Percentiles rank a stretch among this genome's conserved stretches.
phyloP scores from a whole-genome alignment of 1,284 basidiomycete species.

The Cutaneotrichosporon sp. region DNA sequence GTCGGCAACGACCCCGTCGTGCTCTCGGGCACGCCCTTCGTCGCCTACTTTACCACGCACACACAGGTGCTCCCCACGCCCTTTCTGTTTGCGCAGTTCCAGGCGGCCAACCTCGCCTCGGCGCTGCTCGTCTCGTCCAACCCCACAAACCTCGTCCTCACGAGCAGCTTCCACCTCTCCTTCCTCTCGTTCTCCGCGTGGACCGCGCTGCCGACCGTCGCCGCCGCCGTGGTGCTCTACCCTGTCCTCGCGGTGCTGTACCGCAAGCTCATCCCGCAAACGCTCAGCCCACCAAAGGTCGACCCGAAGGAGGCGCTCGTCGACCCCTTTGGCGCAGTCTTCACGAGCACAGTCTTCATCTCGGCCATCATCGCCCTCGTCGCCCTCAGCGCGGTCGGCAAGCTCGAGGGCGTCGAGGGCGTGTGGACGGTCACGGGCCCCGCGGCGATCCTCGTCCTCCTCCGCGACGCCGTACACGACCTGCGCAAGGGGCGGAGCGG shows the following conservation, averaged over 20 bases:
- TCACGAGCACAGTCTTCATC: slow-evolving; percentile 57
- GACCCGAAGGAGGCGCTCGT: slow-evolving; percentile 56
- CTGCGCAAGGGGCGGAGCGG: slow-evolving; percentile 1
- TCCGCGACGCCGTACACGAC: slow-evolving; percentile 69
- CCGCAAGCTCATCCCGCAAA: slow-evolving; percentile 5
- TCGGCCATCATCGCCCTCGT: slow-evolving; percentile 62
- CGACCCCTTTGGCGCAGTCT: slow-evolving; percentile 59
- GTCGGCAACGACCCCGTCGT: slow-evolving; percentile 91
- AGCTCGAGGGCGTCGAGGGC: slow-evolving; percentile 66
- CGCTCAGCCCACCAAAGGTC: slow-evolving; percentile 44
- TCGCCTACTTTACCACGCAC: slow-evolving; percentile 80
- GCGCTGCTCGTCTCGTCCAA: slow-evolving; percentile 57
- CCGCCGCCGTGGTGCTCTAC: slow-evolving; percentile 46
- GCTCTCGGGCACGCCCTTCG: slow-evolving; percentile 75
- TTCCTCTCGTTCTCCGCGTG: slow-evolving; percentile 55
- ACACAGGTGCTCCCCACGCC: slow-evolving; percentile 64
- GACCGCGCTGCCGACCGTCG: slow-evolving; percentile 52
- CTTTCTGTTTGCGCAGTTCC: slow-evolving; percentile 70
- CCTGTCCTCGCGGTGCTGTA: slow-evolving; percentile 39
- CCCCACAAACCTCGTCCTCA: slow-evolving; percentile 58
- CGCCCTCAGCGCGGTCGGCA: slow-evolving; percentile 59
- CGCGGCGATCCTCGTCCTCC: slow-evolving; percentile 71
- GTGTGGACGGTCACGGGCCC: slow-evolving; percentile 74
- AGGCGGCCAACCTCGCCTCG: slow-evolving; percentile 72
- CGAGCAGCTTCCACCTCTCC: slow-evolving; percentile 52